Evolutionary conservation across 2,329 filamentous ascomycete species (phyloP).

Genomic region (Celoporthe dispersa): DNA sequence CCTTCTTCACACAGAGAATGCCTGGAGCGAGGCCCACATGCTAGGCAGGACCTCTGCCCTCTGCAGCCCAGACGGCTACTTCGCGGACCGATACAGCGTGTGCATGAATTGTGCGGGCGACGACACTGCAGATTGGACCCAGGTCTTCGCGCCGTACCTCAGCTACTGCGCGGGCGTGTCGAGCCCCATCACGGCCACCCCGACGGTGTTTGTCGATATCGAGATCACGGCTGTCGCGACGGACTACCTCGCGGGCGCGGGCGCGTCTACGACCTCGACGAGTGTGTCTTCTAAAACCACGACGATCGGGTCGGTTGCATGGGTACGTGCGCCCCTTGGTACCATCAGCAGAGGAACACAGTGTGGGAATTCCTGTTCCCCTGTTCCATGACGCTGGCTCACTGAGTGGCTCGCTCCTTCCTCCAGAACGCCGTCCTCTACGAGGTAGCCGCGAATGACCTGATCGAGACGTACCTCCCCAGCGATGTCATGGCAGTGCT

Average conservation of each 20-base stretch:
- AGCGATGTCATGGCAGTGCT: not conserved
- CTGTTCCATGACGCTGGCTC: too few species aligned
- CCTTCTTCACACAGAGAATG: too few species aligned
- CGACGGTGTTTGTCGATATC: not conserved
- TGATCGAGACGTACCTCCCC: slow-evolving; percentile 8
- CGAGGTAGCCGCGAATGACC: not conserved
- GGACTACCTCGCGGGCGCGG: not conserved
- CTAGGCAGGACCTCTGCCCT: not conserved
- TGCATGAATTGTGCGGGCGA: too few species aligned
- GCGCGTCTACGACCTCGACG: too few species aligned
- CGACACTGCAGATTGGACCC: too few species aligned
- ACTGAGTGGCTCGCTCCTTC: too few species aligned
- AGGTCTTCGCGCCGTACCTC: not conserved
- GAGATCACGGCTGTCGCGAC: not conserved
- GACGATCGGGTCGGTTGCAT: too few species aligned
- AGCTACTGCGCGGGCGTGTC: not conserved
- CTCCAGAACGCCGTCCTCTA: not conserved
- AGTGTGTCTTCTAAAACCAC: too few species aligned
- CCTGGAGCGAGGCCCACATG: too few species aligned
- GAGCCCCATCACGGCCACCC: not conserved
- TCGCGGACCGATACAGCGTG: not conserved
- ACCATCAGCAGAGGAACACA: too few species aligned
- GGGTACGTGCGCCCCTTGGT: too few species aligned
- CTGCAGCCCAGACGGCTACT: not conserved
- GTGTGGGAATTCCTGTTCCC: too few species aligned